Percentiles rank a stretch among this genome's conserved stretches.
phyloP scores from a whole-genome alignment of 2,329 filamentous ascomycete species.

The Talaromyces funiculosus region DNA sequence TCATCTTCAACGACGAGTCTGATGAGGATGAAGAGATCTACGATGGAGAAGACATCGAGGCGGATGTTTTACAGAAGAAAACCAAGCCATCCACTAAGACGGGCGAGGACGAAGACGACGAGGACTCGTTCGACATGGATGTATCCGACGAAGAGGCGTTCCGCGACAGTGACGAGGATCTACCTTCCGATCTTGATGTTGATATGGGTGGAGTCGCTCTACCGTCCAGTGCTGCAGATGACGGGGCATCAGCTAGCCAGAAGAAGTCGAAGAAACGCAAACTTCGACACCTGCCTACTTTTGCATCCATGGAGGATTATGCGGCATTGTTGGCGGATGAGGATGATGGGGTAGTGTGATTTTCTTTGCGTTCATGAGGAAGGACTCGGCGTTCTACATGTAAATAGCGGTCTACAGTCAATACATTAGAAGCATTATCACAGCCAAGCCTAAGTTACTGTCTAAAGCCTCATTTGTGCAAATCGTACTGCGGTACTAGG shows the following conservation, averaged over 20 bases:
- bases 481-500: not conserved
- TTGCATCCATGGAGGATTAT: conserved; percentile 92
- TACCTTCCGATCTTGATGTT: conserved; percentile 48
- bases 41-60: conserved; percentile 25
- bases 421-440: not conserved
- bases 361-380: not conserved
- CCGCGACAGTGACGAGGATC: conserved; percentile 50
- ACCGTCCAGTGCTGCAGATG: conserved; percentile 21
- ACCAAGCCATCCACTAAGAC: not conserved
- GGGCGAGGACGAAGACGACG: conserved; percentile 29
- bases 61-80: conserved; percentile 18
- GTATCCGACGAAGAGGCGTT: conserved; percentile 43
- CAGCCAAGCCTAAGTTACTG: not conserved
- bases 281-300: conserved; percentile 82
- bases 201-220: conserved; percentile 41
- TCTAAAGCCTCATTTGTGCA: not conserved
- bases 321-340: conserved; percentile 74
- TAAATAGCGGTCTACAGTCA: not conserved
- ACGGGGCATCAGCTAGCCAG: conserved; percentile 35
- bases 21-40: conserved; percentile 37
- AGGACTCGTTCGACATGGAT: conserved; percentile 50
- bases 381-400: conserved; percentile 2
- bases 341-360: conserved; percentile 43
- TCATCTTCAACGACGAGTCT: conserved; percentile 45
- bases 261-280: conserved; percentile 64